phyloP scores from a whole-genome alignment of 2,329 filamentous ascomycete species.

The Epichloe amarillans region DNA sequence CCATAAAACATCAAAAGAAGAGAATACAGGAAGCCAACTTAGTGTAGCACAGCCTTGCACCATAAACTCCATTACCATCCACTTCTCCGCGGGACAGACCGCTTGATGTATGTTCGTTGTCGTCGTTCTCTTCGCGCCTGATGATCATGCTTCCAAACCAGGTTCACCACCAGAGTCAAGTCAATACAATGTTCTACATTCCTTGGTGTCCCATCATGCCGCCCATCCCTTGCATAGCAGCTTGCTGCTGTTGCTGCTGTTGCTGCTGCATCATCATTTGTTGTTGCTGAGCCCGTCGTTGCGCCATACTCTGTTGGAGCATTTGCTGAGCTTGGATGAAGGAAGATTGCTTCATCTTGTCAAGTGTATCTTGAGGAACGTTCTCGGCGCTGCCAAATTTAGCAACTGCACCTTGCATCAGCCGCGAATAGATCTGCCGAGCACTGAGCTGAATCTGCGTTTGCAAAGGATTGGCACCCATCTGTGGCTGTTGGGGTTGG shows the following conservation, averaged over 20 bases:
- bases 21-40: slow-evolving; percentile 1
- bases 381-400: slow-evolving; percentile 29
- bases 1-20: slow-evolving; percentile 1
- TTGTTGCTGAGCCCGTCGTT: slow-evolving; percentile 19
- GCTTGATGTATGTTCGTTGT: background rate
- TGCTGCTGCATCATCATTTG: slow-evolving; percentile 24
- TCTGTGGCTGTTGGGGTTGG: slow-evolving; percentile 20
- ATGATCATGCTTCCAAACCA: background rate
- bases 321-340: slow-evolving; percentile 23
- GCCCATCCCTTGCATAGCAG: slow-evolving; percentile 38
- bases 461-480: slow-evolving; percentile 15
- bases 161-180: background rate
- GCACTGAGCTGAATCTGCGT: slow-evolving; percentile 22
- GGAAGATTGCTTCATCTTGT: slow-evolving; percentile 32
- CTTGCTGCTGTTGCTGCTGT: slow-evolving; percentile 21
- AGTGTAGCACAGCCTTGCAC: background rate
- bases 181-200: slow-evolving; percentile 21
- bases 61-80: slow-evolving; percentile 1
- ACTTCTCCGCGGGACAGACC: background rate
- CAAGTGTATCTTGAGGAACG: slow-evolving; percentile 32
- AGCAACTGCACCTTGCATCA: slow-evolving; percentile 19
- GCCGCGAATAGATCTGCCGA: slow-evolving; percentile 24
- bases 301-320: slow-evolving; percentile 19
- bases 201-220: slow-evolving; percentile 40
- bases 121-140: background rate